These are phyloP conservation scores for Leptographium wingfieldii DNA, from an alignment of 2,329 filamentous ascomycete species.

Conservation along the genomic window DNA sequence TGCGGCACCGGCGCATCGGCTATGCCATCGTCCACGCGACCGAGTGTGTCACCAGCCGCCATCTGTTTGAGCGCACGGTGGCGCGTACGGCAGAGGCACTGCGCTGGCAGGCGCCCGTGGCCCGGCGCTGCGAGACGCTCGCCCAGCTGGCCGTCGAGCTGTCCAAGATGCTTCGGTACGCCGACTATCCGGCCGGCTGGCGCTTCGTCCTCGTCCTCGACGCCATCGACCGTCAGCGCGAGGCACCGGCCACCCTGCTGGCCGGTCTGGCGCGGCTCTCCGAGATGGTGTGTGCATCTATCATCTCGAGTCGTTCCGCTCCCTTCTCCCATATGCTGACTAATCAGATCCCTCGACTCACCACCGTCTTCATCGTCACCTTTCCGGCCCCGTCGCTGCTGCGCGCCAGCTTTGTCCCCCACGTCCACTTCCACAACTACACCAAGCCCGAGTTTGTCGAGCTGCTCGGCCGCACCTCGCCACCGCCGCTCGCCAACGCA, in stretches of 20 bases:
- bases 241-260: conserved; percentile 65
- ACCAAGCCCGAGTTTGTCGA: conserved; percentile 64
- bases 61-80: conserved; percentile 62
- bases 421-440: conserved; percentile 77
- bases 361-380: conserved; percentile 64
- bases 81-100: conserved; percentile 44
- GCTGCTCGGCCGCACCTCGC: conserved; percentile 52
- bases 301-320: too few species aligned
- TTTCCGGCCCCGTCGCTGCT: conserved; percentile 57
- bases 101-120: conserved; percentile 31
- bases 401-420: conserved; percentile 55
- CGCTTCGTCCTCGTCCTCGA: conserved; percentile 80
- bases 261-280: conserved; percentile 71
- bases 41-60: conserved; percentile 67
- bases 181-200: conserved; percentile 22
- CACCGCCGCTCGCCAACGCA: conserved; percentile 34
- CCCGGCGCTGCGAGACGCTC: conserved; percentile 63
- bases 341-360: conserved; percentile 62
- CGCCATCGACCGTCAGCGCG: conserved; percentile 72
- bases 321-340: conserved; percentile 1
- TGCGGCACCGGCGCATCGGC: conserved; percentile 19
- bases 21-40: conserved; percentile 54
- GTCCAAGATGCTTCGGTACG: conserved; percentile 44
- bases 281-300: conserved; percentile 50
- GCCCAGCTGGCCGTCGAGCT: conserved; percentile 65